Base-by-base conservation (phyloP, 1,139 yeast species). In the Wickerhamomyces sp. region DNA sequence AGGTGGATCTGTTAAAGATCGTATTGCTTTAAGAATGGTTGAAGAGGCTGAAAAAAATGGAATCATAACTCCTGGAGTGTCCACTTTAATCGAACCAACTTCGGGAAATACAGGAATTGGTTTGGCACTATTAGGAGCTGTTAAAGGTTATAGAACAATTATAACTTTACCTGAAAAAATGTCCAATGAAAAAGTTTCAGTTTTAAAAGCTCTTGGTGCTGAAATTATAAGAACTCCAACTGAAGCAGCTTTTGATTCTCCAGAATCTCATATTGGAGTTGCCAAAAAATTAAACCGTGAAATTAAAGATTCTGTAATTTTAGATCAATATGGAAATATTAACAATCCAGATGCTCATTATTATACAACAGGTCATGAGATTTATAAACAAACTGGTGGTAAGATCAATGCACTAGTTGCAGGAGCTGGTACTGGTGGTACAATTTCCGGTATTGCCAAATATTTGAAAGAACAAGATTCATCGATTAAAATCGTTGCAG, bases 1-100 rank as follows among this genome's bases (percentile, higher is more conserved):
- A 2, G 98, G 94, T 23, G 98, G 98, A 2, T 83, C 95, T 35
- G 95, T 96, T 33, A 91, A 91, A 55, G 98, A 91, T 55, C 67
- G 98, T 42, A 95, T 91, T 31, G 98, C 97, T 2, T 66, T 85
- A 32, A 81, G 94, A 6, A 84, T 91, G 54, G 82, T 86, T 19
- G 81, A 82, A 52, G 85, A 84, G 55, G 95, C 95, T 17, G 95
- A 86, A 59, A 75, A 72, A 50, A 66, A 70, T 23, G 95, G 95
- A 33, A 65, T 76, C 48, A 83, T 86, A 52, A 83, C 81, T 62
- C 94, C 95, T 15, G 93, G 93, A 3, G n/a, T n/a, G n/a, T 78
- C 82, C 55, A 85, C 95, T 22, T 66, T 86, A 54, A 85, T 86
- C 49, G 95, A 86, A 63, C 95, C 95, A 37, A 86, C 95, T 22